Percentiles rank a stretch among this genome's conserved stretches.
Evolutionary conservation across 75 land plant species (phyloP).

Genomic region (Sequoiadendron giganteum): DNA sequence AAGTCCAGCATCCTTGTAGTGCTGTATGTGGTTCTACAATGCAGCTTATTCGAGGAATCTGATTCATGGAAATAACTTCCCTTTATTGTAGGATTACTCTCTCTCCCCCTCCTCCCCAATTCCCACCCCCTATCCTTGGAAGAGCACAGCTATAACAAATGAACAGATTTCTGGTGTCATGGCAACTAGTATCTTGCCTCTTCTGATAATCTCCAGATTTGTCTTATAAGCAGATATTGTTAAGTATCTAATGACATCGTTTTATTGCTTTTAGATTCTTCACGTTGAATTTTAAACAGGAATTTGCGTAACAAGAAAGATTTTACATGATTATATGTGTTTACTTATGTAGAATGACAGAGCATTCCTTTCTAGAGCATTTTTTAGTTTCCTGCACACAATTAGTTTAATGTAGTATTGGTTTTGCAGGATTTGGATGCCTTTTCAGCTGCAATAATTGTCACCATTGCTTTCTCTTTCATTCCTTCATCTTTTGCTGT

Average conservation of each 20-base stretch:
- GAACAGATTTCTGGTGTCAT: background rate
- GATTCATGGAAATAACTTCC: background rate
- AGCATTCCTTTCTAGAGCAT: background rate
- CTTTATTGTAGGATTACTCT: background rate
- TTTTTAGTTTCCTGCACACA: background rate
- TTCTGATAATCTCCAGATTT: background rate
- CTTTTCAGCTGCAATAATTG: slow-evolving; percentile 65
- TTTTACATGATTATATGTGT: background rate
- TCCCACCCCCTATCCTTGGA: background rate
- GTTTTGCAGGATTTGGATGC: slow-evolving; percentile 63
- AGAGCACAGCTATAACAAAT: background rate
- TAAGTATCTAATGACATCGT: background rate
- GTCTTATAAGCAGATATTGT: background rate
- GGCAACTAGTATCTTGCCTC: background rate
- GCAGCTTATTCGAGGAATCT: background rate
- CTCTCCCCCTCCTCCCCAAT: background rate
- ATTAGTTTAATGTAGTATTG: background rate
- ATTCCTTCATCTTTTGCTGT: slow-evolving; percentile 87
- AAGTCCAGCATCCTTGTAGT: background rate
- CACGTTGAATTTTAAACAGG: background rate
- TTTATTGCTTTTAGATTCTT: background rate
- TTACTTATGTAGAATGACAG: background rate
- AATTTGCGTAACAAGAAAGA: background rate
- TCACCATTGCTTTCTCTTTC: slow-evolving; percentile 69
- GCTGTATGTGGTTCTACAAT: background rate